These are phyloP conservation scores for Sanghuangporus weigelae DNA, from an alignment of 1,284 basidiomycete species.

Conservation along the genomic window DNA sequence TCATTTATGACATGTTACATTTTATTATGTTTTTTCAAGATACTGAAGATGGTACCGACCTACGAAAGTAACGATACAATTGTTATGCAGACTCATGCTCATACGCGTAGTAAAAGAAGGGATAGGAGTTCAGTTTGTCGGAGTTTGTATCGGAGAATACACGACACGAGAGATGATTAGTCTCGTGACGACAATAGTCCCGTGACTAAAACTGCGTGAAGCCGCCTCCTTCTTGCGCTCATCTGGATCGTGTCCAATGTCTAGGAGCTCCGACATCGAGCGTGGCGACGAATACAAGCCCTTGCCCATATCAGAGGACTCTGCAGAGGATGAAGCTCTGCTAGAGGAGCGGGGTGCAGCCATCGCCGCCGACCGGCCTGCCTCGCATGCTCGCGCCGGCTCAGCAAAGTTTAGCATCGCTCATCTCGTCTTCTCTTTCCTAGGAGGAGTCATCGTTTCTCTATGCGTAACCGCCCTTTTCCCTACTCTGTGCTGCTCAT, in stretches of 20 bases:
- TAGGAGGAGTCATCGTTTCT: conserved; percentile 40
- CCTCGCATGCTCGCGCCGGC: conserved; percentile 20
- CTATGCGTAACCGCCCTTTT: conserved; percentile 36
- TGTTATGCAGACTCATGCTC: no score
- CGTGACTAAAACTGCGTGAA: no score
- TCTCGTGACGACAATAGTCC: no score
- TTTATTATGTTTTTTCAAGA: no score
- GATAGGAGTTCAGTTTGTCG: no score
- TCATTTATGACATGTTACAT: no score
- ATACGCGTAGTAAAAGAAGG: no score
- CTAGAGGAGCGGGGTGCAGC: background rate
- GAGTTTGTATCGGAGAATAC: no score
- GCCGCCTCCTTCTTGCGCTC: no score
- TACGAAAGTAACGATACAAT: no score
- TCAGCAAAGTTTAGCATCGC: conserved; percentile 28
- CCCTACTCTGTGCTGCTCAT: conserved; percentile 26
- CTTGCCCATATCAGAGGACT: conserved; percentile 30
- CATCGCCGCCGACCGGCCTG: conserved; percentile 2
- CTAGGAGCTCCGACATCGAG: conserved; percentile 22
- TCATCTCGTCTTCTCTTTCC: conserved; percentile 39
- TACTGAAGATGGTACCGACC: no score
- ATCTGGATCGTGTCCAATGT: background rate
- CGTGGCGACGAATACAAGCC: conserved; percentile 24
- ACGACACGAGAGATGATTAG: no score
- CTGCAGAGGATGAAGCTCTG: conserved; percentile 23